These are phyloP conservation scores for Phytophthora sp. DNA, from an alignment of 352 stramenopile species.

Conservation along the genomic window DNA sequence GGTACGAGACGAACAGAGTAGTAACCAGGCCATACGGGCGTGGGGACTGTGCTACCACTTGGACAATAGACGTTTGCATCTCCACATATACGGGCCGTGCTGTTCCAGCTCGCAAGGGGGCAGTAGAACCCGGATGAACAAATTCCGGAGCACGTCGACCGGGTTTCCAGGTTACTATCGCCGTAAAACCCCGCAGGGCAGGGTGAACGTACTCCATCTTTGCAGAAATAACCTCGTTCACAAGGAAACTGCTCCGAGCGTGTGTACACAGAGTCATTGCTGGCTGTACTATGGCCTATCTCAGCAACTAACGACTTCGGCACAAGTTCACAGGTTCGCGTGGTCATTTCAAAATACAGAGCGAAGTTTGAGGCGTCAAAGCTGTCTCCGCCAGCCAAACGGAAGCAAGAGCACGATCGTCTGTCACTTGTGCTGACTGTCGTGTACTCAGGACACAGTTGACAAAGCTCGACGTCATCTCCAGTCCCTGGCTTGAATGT, in stretches of 20 bases:
- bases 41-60: slow-evolving; percentile 57
- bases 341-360: slow-evolving; percentile 48
- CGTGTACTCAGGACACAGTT: slow-evolving; percentile 52
- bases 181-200: slow-evolving; percentile 65
- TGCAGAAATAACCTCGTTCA: slow-evolving; percentile 70
- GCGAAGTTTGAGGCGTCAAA: slow-evolving; percentile 39
- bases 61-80: slow-evolving; percentile 65
- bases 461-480: slow-evolving; percentile 56
- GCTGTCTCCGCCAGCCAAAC: slow-evolving; percentile 45
- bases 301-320: slow-evolving; percentile 18
- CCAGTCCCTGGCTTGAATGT: slow-evolving; percentile 72
- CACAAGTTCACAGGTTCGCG: slow-evolving; percentile 37
- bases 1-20: slow-evolving; percentile 51
- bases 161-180: slow-evolving; percentile 36
- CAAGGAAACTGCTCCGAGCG: slow-evolving; percentile 57
- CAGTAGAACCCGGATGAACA: slow-evolving; percentile 71
- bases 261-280: slow-evolving; percentile 47
- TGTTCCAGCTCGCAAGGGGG: slow-evolving; percentile 61
- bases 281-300: slow-evolving; percentile 11
- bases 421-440: slow-evolving; percentile 52
- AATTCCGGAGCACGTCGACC: slow-evolving; percentile 41
- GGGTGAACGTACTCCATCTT: slow-evolving; percentile 48
- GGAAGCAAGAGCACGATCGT: slow-evolving; percentile 68
- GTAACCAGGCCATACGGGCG: slow-evolving; percentile 59
- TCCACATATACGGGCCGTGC: slow-evolving; percentile 40